Evolutionary conservation across 2,329 filamentous ascomycete genomes (phyloP).

Genomic region (Colletotrichum costaricense): DNA sequence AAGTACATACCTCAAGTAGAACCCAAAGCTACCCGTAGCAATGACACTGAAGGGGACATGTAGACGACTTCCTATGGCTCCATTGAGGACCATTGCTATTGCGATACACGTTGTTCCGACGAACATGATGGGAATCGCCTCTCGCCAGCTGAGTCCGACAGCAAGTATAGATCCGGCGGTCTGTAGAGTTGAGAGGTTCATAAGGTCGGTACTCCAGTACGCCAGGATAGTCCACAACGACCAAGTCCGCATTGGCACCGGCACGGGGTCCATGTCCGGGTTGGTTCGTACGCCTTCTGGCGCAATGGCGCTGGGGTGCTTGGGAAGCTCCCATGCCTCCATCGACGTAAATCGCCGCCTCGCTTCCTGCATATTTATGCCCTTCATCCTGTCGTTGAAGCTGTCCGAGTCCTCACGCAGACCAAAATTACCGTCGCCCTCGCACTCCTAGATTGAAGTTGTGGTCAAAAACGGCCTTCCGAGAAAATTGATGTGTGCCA

Average conservation of each 20-base stretch:
- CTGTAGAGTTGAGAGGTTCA: conserved; percentile 49
- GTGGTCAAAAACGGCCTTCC: not conserved
- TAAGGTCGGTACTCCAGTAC: conserved; percentile 50
- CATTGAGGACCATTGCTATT: conserved; percentile 55
- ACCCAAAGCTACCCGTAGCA: conserved; percentile 50
- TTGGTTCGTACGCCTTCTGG: conserved; percentile 53
- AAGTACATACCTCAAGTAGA: conserved; percentile 44
- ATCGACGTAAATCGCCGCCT: conserved; percentile 53
- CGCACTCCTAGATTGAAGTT: not conserved
- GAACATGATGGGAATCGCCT: conserved; percentile 44
- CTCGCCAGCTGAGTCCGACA: conserved; percentile 47
- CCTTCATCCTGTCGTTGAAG: conserved; percentile 37
- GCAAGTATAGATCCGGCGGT: conserved; percentile 48
- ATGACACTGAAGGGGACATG: conserved; percentile 52
- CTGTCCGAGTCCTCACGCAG: not conserved
- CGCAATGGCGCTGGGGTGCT: conserved; percentile 58
- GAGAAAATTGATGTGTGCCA: not conserved
- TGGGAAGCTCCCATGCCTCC: conserved; percentile 58
- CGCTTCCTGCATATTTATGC: conserved; percentile 39
- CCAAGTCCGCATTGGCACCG: conserved; percentile 44
- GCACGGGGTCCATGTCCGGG: conserved; percentile 31
- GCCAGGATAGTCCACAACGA: conserved; percentile 47
- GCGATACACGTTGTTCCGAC: conserved; percentile 53
- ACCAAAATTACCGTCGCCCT: not conserved
- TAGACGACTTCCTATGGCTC: conserved; percentile 48